Evolutionary conservation across 140 eudicot genomes (phyloP).

Genomic region (Erigeron philadelphicus): DNA sequence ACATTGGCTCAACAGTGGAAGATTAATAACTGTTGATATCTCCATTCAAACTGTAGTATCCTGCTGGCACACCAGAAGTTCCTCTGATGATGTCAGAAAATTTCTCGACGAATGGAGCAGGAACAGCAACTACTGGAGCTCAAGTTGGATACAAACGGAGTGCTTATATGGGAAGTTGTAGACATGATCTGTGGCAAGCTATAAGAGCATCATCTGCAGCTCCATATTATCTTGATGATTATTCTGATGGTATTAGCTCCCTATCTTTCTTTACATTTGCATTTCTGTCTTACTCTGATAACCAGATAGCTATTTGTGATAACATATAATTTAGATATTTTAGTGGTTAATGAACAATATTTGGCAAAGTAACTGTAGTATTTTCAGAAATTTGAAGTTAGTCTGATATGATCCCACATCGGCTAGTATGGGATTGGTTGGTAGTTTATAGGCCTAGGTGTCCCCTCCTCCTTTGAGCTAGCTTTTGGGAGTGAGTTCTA

Average conservation of each 20-base stretch:
- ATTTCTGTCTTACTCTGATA: neutral
- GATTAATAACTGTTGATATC: neutral
- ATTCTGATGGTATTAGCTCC: constrained; percentile 67
- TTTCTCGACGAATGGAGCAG: constrained; percentile 48
- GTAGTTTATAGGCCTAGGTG: too few species aligned
- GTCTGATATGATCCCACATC: too few species aligned
- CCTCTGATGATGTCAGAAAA: constrained; percentile 64
- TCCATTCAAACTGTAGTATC: constrained; percentile 52
- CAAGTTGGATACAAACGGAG: constrained; percentile 78
- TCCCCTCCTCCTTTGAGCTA: too few species aligned
- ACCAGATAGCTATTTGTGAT: neutral
- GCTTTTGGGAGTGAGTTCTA: too few species aligned
- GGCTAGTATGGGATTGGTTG: too few species aligned
- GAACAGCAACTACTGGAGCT: constrained; percentile 63
- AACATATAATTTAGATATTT: neutral
- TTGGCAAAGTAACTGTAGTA: neutral
- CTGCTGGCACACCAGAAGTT: constrained; percentile 96
- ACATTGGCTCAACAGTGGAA: neutral
- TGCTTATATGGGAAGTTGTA: constrained; percentile 93
- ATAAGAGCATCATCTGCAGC: constrained; percentile 99
- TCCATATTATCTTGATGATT: constrained; percentile 98
- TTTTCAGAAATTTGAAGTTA: neutral
- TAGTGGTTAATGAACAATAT: neutral
- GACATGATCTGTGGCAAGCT: constrained; percentile 94
- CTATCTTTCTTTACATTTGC: constrained; percentile 6